Evolutionary conservation across 345 rosid species (phyloP).

Genomic region (Leavenworthia alabamica): DNA sequence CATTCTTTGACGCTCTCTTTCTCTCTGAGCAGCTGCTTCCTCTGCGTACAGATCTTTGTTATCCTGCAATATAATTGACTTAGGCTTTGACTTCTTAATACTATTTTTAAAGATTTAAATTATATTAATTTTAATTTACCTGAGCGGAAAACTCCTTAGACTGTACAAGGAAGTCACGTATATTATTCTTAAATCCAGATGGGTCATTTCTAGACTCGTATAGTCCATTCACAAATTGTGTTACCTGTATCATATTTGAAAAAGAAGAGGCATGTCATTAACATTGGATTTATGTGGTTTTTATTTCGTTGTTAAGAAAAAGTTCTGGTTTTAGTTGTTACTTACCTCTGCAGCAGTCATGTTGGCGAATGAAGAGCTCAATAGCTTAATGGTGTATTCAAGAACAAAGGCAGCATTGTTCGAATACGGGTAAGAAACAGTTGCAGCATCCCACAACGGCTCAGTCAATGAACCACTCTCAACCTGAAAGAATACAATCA

Average conservation of each 20-base stretch:
- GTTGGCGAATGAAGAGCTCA: conserved; percentile 91
- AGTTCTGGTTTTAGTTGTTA: neutral
- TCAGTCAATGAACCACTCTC: conserved; percentile 77
- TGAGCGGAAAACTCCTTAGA: conserved; percentile 79
- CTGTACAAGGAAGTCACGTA: conserved; percentile 90
- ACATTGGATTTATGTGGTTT: neutral
- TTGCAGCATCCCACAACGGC: conserved; percentile 86
- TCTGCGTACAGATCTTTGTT: conserved; percentile 80
- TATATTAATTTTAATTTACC: conserved; percentile 35
- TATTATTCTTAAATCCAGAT: conserved; percentile 72
- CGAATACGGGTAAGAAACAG: conserved; percentile 67
- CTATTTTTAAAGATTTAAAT: neutral
- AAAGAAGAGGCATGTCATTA: neutral
- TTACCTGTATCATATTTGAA: conserved; percentile 48
- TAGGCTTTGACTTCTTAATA: neutral
- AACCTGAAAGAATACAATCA: conserved; percentile 41
- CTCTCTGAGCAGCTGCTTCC: conserved; percentile 75
- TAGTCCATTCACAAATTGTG: conserved; percentile 81
- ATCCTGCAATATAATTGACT: conserved; percentile 39
- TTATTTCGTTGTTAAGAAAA: neutral
- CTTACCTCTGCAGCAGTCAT: conserved; percentile 84
- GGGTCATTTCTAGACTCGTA: conserved; percentile 78
- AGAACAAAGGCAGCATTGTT: conserved; percentile 74
- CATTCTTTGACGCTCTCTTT: conserved; percentile 68
- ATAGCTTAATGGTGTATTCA: conserved; percentile 83